A percentile compares a stretch with the other conserved stretches of the same genome.
Conservation (phyloP, 352 stramenopile genomes). For the Paralagenidium karlingii region DNA sequence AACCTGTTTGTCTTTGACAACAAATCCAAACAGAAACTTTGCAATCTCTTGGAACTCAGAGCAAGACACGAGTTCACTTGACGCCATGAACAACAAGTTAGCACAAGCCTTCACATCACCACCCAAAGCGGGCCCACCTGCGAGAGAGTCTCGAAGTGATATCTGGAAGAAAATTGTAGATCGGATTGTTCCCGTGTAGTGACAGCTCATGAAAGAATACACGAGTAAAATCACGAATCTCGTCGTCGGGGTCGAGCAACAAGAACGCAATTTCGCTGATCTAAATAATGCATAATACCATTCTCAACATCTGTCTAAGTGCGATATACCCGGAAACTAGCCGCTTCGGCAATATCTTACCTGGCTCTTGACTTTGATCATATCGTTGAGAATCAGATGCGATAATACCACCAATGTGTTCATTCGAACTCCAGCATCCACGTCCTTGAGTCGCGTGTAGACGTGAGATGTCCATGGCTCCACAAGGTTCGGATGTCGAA, state of each 20-base stretch:
- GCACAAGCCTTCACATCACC: background rate
- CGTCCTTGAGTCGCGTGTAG: conserved; percentile 90
- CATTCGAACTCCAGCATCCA: conserved; percentile 84
- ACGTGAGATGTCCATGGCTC: conserved; percentile 96
- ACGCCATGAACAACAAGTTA: conserved; percentile 3
- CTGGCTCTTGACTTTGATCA: conserved; percentile 99
- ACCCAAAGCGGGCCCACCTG: conserved; percentile 17
- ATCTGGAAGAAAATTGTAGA: conserved; percentile 99
- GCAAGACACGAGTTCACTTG: conserved; percentile 61
- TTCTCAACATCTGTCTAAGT: background rate
- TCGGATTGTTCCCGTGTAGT: conserved; percentile 93
- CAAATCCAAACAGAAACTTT: conserved; percentile 94
- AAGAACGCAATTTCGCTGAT: conserved; percentile 92
- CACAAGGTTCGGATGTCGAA: conserved; percentile 96
- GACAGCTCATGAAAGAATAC: conserved; percentile 96
- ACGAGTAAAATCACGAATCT: conserved; percentile 89
- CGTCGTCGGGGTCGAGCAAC: conserved; percentile 86
- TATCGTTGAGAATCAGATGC: conserved; percentile 99
- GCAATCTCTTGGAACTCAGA: conserved; percentile 90
- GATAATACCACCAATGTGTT: conserved; percentile 97
- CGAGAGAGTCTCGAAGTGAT: conserved; percentile 89
- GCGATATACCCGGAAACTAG: background rate
- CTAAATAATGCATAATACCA: background rate
- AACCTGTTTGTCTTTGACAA: conserved; percentile 93
- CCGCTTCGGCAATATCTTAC: conserved; percentile 25